Percentiles rank a stretch among this genome's conserved stretches.
phyloP scores from a whole-genome alignment of 345 rosid species.

The Hibiscus trionum region DNA sequence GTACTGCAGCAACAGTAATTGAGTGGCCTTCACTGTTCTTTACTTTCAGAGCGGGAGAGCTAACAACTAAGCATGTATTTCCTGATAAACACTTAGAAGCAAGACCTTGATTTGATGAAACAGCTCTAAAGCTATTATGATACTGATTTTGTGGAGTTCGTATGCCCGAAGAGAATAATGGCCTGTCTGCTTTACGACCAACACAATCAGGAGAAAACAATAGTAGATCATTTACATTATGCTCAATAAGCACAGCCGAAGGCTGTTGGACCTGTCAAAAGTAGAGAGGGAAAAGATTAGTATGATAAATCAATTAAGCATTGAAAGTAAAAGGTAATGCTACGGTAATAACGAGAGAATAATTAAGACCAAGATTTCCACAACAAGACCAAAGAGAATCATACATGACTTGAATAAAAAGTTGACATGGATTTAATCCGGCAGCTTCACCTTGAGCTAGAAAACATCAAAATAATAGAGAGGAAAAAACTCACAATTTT shows the following conservation, averaged over 20 bases:
- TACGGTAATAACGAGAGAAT: not conserved
- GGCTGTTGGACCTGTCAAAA: constrained; percentile 40
- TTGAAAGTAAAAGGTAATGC: not conserved
- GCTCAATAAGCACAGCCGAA: constrained; percentile 51
- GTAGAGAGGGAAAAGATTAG: not conserved
- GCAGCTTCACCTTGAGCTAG: not conserved
- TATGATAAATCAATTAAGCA: not conserved
- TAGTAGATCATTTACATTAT: constrained; percentile 35
- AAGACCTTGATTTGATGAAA: constrained; percentile 30
- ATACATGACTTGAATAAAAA: not conserved
- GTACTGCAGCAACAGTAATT: constrained; percentile 23
- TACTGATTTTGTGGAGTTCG: constrained; percentile 47
- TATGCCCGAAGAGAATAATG: constrained; percentile 25
- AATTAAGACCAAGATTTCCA: not conserved
- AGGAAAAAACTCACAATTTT: constrained; percentile 34
- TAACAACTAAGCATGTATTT: constrained; percentile 34
- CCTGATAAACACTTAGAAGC: constrained; percentile 38
- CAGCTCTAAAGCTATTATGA: constrained; percentile 29
- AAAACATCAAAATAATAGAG: not conserved
- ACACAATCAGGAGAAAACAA: constrained; percentile 53
- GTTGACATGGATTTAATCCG: not conserved
- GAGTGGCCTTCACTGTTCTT: constrained; percentile 41
- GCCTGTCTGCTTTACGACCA: constrained; percentile 32
- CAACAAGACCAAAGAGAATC: not conserved
- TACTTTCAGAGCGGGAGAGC: constrained; percentile 43